Conservation (phyloP, 345 rosid genomes). For the Syzygium aromaticum region DNA sequence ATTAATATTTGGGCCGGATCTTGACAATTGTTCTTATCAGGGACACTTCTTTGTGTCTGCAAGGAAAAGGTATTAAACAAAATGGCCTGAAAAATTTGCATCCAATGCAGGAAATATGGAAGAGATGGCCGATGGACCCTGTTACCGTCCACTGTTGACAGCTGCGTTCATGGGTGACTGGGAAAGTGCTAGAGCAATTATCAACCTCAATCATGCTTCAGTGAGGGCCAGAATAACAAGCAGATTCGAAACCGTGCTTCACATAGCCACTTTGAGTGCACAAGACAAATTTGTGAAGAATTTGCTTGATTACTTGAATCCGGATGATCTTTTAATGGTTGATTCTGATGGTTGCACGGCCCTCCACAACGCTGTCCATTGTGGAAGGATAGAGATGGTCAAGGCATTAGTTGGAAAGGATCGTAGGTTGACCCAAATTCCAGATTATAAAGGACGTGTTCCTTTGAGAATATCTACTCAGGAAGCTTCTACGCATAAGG, state of each 20-base stretch:
- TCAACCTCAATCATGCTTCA: no score
- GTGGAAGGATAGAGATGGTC: background rate
- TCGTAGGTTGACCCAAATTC: background rate
- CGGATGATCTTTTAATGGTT: background rate
- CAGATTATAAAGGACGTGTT: background rate
- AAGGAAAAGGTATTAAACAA: background rate
- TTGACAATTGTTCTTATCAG: background rate
- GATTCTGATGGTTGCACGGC: background rate
- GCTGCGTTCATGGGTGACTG: background rate
- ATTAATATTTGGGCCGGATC: background rate
- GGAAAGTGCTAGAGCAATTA: background rate
- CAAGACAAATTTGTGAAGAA: background rate
- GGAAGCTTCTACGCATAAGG: background rate
- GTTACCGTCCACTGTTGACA: background rate
- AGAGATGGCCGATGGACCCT: rapidly evolving
- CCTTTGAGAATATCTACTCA: background rate
- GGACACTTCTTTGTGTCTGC: background rate
- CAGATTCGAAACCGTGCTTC: no score
- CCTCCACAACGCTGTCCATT: background rate
- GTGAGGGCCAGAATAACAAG: no score
- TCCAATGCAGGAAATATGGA: background rate
- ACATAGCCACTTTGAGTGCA: no score
- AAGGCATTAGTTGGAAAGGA: background rate
- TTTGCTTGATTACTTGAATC: no score
- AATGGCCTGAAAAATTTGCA: rapidly evolving